These are phyloP conservation scores for Starmera stellimalicola DNA, from an alignment of 1,139 yeast species.

Conservation along the genomic window DNA sequence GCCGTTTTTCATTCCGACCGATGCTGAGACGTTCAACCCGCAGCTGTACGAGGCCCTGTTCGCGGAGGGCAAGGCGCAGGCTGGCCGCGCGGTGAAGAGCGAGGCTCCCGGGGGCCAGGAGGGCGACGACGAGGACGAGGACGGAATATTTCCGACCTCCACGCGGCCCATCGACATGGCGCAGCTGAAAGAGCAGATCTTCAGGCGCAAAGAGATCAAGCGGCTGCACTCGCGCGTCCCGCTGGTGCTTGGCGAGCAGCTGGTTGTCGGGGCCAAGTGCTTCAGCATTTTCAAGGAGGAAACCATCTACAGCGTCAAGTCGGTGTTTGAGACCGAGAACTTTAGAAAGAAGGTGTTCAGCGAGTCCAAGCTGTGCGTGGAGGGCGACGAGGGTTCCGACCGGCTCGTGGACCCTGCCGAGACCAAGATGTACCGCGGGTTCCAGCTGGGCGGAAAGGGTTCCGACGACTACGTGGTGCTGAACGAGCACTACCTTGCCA, in stretches of 20 bases:
- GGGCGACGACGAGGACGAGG: slow-evolving; percentile 15
- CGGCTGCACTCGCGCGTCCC: slow-evolving; percentile 57
- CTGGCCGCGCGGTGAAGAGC: not conserved
- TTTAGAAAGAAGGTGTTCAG: slow-evolving; percentile 38
- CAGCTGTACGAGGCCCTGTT: slow-evolving; percentile 49
- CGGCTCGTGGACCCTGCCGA: slow-evolving; percentile 25
- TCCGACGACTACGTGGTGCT: slow-evolving; percentile 30
- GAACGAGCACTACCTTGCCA: slow-evolving; percentile 25
- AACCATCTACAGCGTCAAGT: slow-evolving; percentile 32
- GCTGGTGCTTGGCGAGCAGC: slow-evolving; percentile 36
- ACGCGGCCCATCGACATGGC: slow-evolving; percentile 35
- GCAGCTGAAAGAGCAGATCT: slow-evolving; percentile 39
- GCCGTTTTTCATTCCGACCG: slow-evolving; percentile 52
- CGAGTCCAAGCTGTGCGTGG: not conserved
- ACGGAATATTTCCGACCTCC: slow-evolving; percentile 29
- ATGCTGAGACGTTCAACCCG: slow-evolving; percentile 35
- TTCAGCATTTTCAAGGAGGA: slow-evolving; percentile 55
- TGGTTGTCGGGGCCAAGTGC: slow-evolving; percentile 64
- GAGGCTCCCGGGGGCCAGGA: slow-evolving; percentile 10
- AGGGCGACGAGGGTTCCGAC: not conserved
- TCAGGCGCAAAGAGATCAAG: slow-evolving; percentile 49
- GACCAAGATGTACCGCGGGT: not conserved
- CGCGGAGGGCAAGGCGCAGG: slow-evolving; percentile 14
- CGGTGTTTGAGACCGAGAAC: slow-evolving; percentile 45
- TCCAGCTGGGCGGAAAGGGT: slow-evolving; percentile 21